A percentile compares a stretch with the other conserved stretches of the same genome.
These are phyloP conservation scores for Pelargonium fulgidum DNA, from an alignment of 441 rosid genomes.

Conservation along the genomic window DNA sequence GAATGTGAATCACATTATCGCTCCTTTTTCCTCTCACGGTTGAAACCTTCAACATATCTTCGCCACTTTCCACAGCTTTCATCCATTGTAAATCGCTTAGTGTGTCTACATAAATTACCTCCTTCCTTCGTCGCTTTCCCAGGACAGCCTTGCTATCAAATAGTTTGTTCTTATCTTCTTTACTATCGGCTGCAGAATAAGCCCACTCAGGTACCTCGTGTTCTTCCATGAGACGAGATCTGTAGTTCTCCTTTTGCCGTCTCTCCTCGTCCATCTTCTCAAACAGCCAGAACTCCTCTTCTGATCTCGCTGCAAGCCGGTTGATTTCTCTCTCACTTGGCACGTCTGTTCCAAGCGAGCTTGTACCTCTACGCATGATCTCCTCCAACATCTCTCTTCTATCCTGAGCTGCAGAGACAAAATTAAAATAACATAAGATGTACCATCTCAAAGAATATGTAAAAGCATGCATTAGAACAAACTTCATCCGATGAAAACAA, in stretches of 20 bases:
- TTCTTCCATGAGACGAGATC: constrained; percentile 91
- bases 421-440: constrained; percentile 16
- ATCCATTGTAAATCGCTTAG: constrained; percentile 81
- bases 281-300: constrained; percentile 82
- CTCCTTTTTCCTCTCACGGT: constrained; percentile 30
- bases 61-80: constrained; percentile 89
- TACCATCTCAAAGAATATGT: constrained; percentile 12
- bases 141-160: constrained; percentile 43
- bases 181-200: constrained; percentile 42
- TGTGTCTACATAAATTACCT: constrained; percentile 69
- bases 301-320: constrained; percentile 85
- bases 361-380: constrained; percentile 93
- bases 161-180: constrained; percentile 56
- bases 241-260: constrained; percentile 73
- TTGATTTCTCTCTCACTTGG: constrained; percentile 99
- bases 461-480: not conserved
- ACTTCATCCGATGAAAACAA: constrained; percentile 22
- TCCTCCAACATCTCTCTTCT: constrained; percentile 93
- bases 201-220: constrained; percentile 99
- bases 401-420: constrained; percentile 68
- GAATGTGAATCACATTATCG: constrained; percentile 7
- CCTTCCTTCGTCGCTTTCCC: constrained; percentile 84
- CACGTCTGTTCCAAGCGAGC: constrained; percentile 91
- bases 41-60: constrained; percentile 41
- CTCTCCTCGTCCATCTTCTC: constrained; percentile 97